These are phyloP conservation scores for Incumbomyces lentus DNA, from an alignment of 2,329 filamentous ascomycete genomes.

Conservation along the genomic window DNA sequence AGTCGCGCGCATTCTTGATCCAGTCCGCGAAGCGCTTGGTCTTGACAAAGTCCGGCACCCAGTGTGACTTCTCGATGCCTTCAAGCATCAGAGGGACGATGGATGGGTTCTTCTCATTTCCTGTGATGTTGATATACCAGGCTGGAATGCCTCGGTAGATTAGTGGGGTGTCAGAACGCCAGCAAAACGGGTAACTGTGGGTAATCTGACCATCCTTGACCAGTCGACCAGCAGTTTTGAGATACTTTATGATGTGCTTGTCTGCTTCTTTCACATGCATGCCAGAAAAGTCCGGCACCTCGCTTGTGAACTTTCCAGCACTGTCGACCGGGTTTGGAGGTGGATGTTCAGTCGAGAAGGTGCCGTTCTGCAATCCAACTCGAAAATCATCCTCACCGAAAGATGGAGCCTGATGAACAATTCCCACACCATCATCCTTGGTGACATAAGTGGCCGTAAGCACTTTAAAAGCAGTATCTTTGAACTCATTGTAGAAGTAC, in stretches of 20 bases:
- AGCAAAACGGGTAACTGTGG: slow-evolving; percentile 82
- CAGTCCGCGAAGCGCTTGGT: slow-evolving; percentile 78
- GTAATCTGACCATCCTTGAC: slow-evolving; percentile 69
- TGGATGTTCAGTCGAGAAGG: slow-evolving; percentile 61
- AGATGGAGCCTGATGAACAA: slow-evolving; percentile 79
- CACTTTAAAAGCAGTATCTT: slow-evolving; percentile 66
- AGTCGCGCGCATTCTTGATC: slow-evolving; percentile 76
- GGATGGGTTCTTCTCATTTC: slow-evolving; percentile 26
- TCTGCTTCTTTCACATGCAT: slow-evolving; percentile 81
- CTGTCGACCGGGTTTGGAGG: slow-evolving; percentile 79
- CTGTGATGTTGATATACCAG: slow-evolving; percentile 79
- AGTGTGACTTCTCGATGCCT: slow-evolving; percentile 73
- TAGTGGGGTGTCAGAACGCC: slow-evolving; percentile 74
- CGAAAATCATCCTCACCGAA: slow-evolving; percentile 90
- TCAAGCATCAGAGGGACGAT: slow-evolving; percentile 72
- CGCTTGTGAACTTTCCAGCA: slow-evolving; percentile 62
- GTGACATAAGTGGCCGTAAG: slow-evolving; percentile 73
- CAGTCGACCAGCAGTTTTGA: slow-evolving; percentile 63
- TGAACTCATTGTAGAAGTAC: slow-evolving; percentile 76
- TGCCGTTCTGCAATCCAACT: slow-evolving; percentile 59
- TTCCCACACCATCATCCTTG: slow-evolving; percentile 71
- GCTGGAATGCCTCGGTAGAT: slow-evolving; percentile 84
- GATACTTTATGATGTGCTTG: slow-evolving; percentile 75
- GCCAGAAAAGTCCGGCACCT: slow-evolving; percentile 65
- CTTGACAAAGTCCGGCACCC: slow-evolving; percentile 77